Base-by-base conservation (phyloP, 2,329 filamentous ascomycete species). In the Thielaviopsis populi region DNA sequence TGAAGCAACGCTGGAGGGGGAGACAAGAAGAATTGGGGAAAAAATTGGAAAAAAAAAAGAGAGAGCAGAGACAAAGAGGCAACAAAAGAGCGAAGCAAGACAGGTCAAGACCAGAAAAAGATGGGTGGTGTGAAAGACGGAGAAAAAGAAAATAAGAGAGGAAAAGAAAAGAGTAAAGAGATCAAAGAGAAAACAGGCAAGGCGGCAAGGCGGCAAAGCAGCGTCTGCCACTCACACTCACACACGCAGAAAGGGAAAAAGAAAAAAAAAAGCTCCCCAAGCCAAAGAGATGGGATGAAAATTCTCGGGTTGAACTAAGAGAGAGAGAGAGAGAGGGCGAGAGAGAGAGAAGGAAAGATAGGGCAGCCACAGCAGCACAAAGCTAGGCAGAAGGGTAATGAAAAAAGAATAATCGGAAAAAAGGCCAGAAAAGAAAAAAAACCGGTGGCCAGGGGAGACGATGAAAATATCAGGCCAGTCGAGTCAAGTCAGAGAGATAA, bases 231-330 rank as follows among this genome's bases (percentile, higher is more conserved):
- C 27, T 42, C 53, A 59, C 40, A 24, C 27, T n/a, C 15, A 10
- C 53, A 46, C 27, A 59, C 53, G 42, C 40, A 24, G 33, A 40
- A 40, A 41, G 24, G 10, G 27, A 46, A 2, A 19, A 24, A 58
- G 11, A 58, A 33, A 19, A 58, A 19, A 19, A 11, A n/a, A 33
- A 48, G n/a, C 19, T 10, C 19, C 19, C 10, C 46, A 27, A 15
- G 46, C 46, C 46, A 50, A 50, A 50, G 33, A 56, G 53, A 56
- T 56, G 53, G 53, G 53, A 56, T 33, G 53, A 56, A 56, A 56
- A 56, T n/a, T 56, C 53, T 56, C 24, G 27, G 24, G 53, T 56
- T 37, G 15, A 13, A 56, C 53, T 27, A 56, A 37, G 24, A 11
- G 22, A 13, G 30, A 22, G 27, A 22, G 22, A 33, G 22, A 19